Percentiles rank a stretch among this genome's conserved stretches.
Evolutionary conservation across 192 early-diverging fungal genomes (phyloP).

Genomic region (Radiomyces spectabilis): DNA sequence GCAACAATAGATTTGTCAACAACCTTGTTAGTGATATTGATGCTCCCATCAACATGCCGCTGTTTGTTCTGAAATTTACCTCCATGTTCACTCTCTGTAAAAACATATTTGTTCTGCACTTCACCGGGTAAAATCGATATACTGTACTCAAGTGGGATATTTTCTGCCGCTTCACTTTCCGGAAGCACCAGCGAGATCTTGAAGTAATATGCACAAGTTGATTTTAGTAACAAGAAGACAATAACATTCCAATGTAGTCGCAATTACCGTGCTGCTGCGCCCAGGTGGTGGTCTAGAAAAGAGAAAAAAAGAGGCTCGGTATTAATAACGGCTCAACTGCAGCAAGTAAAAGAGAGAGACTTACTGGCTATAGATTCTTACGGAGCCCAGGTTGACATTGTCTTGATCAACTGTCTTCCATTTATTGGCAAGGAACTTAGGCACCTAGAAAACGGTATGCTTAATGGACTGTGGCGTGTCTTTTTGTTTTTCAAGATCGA

Average conservation of each 20-base stretch:
- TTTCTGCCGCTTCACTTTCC: constrained; percentile 44
- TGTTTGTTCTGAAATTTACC: constrained; percentile 20
- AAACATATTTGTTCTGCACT: constrained; percentile 73
- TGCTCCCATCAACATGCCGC: background rate
- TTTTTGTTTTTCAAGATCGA: background rate
- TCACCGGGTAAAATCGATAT: constrained; percentile 62
- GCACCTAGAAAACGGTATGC: constrained; percentile 43
- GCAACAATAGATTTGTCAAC: constrained; percentile 6
- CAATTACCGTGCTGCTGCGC: constrained; percentile 6
- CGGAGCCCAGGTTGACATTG: constrained; percentile 66
- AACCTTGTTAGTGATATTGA: background rate
- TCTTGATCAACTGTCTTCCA: constrained; percentile 66
- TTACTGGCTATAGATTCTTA: constrained; percentile 65
- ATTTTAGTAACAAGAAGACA: too few species aligned
- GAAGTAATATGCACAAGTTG: constrained; percentile 1
- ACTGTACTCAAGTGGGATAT: constrained; percentile 79
- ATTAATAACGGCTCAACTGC: background rate
- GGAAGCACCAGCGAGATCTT: constrained; percentile 66
- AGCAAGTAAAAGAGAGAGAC: background rate
- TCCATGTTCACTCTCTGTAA: constrained; percentile 54
- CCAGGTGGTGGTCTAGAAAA: constrained; percentile 1
- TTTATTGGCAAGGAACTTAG: constrained; percentile 78
- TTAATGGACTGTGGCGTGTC: background rate
- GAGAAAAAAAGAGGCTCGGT: background rate
- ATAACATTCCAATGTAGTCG: too few species aligned